Evolutionary conservation across 2,329 filamentous ascomycete genomes (phyloP).

Genomic region (Apiospora sp.): DNA sequence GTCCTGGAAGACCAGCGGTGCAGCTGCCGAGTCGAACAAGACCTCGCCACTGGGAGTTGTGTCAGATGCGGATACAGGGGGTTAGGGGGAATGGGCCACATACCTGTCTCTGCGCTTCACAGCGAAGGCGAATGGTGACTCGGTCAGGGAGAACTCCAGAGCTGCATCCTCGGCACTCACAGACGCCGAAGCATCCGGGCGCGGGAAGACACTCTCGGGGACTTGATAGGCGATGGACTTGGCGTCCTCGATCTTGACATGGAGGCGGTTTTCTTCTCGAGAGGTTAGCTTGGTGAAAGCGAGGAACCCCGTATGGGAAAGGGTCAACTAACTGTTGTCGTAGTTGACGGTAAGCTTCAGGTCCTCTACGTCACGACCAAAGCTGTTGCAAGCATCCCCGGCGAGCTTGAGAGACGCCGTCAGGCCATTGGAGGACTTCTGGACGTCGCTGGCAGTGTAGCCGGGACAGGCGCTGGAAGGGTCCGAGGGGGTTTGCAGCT

Average conservation of each 20-base stretch:
- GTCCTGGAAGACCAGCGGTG: slow-evolving; percentile 75
- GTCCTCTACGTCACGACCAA: slow-evolving; percentile 71
- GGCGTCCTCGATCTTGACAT: slow-evolving; percentile 77
- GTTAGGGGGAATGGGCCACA: not conserved
- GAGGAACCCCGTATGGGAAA: no score
- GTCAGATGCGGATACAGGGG: slow-evolving; percentile 23
- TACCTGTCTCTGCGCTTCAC: slow-evolving; percentile 33
- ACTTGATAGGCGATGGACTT: slow-evolving; percentile 78
- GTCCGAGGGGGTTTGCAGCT: slow-evolving; percentile 31
- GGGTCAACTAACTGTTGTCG: slow-evolving; percentile 55
- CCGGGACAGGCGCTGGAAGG: slow-evolving; percentile 61
- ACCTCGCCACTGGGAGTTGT: slow-evolving; percentile 52
- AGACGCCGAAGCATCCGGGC: slow-evolving; percentile 51
- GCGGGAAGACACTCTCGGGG: slow-evolving; percentile 71
- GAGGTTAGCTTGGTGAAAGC: slow-evolving; percentile 24
- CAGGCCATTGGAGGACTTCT: slow-evolving; percentile 57
- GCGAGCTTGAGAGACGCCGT: slow-evolving; percentile 71
- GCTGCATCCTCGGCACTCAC: slow-evolving; percentile 34
- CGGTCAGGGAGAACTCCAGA: slow-evolving; percentile 45
- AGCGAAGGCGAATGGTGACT: slow-evolving; percentile 51
- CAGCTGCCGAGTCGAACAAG: slow-evolving; percentile 74
- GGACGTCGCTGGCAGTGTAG: slow-evolving; percentile 66
- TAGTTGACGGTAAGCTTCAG: slow-evolving; percentile 71
- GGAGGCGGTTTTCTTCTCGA: slow-evolving; percentile 67
- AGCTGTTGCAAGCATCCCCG: slow-evolving; percentile 71